These are phyloP conservation scores for Fusarium sororula DNA, from an alignment of 2,329 filamentous ascomycete genomes.

Conservation along the genomic window DNA sequence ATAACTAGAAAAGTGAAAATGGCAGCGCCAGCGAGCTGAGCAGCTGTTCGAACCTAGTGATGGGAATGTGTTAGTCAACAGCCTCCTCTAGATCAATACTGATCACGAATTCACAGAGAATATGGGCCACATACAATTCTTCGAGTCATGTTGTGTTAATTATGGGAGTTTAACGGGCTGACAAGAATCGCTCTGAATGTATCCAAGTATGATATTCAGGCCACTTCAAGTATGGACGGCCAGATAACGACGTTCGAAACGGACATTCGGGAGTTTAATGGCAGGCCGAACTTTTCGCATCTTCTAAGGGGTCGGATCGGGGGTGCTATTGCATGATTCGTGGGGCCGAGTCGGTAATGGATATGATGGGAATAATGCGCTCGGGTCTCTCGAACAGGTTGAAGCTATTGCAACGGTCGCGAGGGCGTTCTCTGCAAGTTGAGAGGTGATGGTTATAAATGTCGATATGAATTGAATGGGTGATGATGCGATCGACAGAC, in stretches of 20 bases:
- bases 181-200: neutral
- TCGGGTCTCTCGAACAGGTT: neutral
- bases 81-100: neutral
- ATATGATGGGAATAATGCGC: neutral
- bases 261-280: conserved; percentile 34
- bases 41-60: conserved; percentile 69
- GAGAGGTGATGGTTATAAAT: neutral
- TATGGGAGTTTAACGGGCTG: neutral
- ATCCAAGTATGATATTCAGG: conserved; percentile 7
- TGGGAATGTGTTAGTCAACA: conserved; percentile 1
- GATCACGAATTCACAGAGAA: neutral
- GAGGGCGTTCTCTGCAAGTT: neutral
- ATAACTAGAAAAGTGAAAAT: conserved; percentile 75
- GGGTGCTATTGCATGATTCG: conserved; percentile 41
- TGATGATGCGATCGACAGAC: conserved; percentile 26
- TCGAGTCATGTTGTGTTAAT: conserved; percentile 47
- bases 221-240: conserved; percentile 33
- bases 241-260: conserved; percentile 18
- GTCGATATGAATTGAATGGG: conserved; percentile 1
- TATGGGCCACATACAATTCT: conserved; percentile 47
- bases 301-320: conserved; percentile 32
- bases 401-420: neutral
- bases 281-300: conserved; percentile 40
- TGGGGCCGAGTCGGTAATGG: neutral
- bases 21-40: conserved; percentile 76